These are phyloP conservation scores for Azolla pinnata DNA, from an alignment of 75 land plant genomes.

Conservation along the genomic window DNA sequence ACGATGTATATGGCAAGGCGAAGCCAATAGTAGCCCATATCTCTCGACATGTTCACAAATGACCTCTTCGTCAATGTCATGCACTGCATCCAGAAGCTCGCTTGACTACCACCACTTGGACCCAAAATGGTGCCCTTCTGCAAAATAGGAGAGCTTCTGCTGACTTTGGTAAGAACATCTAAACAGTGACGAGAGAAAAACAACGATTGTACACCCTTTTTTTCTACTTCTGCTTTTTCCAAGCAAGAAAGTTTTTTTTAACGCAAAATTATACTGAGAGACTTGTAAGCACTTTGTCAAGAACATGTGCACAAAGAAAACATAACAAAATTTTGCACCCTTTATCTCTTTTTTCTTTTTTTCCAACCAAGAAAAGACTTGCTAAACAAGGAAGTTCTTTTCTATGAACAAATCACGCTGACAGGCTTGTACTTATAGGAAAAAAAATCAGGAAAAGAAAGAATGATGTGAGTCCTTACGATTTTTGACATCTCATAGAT, in stretches of 20 bases:
- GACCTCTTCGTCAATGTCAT: constrained; percentile 68
- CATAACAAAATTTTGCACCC: neutral
- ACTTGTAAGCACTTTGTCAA: neutral
- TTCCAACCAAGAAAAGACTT: too few relatives aligned
- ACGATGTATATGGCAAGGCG: constrained; percentile 84
- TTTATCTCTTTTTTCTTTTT: too few relatives aligned
- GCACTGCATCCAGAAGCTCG: constrained; percentile 82
- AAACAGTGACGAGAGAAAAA: neutral
- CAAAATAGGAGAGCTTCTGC: neutral
- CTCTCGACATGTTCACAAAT: constrained; percentile 89
- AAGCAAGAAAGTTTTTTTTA: too few relatives aligned
- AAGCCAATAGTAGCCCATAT: constrained; percentile 96
- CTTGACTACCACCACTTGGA: constrained; percentile 85
- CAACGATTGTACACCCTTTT: neutral
- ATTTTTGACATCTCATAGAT: constrained; percentile 10
- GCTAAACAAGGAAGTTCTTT: too few relatives aligned
- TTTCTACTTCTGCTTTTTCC: too few relatives aligned
- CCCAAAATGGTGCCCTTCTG: constrained; percentile 87
- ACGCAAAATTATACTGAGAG: neutral
- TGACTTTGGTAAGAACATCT: neutral
- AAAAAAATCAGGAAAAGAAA: too few relatives aligned
- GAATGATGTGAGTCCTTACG: too few relatives aligned
- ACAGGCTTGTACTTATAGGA: too few relatives aligned
- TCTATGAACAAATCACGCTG: too few relatives aligned
- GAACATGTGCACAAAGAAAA: neutral